Evolutionary conservation across 352 stramenopile species (phyloP), one percentile per base, ranked within the genome.

Genomic region (Phytopythium helicoides): DNA sequence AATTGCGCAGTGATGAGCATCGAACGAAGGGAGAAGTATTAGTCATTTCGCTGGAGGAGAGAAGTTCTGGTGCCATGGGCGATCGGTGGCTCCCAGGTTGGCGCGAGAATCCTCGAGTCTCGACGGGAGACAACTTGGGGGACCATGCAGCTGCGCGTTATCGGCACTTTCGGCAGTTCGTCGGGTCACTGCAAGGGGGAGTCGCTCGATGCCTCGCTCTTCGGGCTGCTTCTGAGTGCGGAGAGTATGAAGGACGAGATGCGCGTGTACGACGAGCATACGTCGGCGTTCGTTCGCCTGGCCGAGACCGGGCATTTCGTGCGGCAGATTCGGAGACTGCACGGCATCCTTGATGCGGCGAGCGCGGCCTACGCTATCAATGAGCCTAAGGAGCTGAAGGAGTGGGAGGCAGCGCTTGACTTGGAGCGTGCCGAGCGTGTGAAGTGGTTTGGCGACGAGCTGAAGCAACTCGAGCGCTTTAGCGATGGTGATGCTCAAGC

Each of bases 191-290:
- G 7, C n/a, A 16, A 42, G 16, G 37, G 37, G 16, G 15, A 19
- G 19, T 9, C 6, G 37, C 15, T 42, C 11, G 38, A 45, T 18
- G 5, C 6, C 38, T 9, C 38, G 38, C n/a, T 45, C 16, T 25
- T 45, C 18, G 38, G 38, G n/a, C 14, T 45, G 38, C 18, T 45
- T 1, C n/a, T 45, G 18, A 45, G 38, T 6, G 18, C 12, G 1
- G 38, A 45, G 38, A 45, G 38, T 18, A 15, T 45, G 18, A 19
- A 22, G 5, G 38, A 45, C 38, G 38, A 45, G 38, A 45, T 45
- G 38, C n/a, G n/a, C 18, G 18, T 3, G 38, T 26, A 26, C 12
- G 38, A 45, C n/a, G 18, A 45, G 38, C n/a, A 26, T 9, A 15
- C 0, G 12, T 45, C 38, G 38, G n/a, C 18, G n/a, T 9, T 45